phyloP scores from a whole-genome alignment of 495 filamentous ascomycete species.

The Penicillium macrosclerotiorum region DNA sequence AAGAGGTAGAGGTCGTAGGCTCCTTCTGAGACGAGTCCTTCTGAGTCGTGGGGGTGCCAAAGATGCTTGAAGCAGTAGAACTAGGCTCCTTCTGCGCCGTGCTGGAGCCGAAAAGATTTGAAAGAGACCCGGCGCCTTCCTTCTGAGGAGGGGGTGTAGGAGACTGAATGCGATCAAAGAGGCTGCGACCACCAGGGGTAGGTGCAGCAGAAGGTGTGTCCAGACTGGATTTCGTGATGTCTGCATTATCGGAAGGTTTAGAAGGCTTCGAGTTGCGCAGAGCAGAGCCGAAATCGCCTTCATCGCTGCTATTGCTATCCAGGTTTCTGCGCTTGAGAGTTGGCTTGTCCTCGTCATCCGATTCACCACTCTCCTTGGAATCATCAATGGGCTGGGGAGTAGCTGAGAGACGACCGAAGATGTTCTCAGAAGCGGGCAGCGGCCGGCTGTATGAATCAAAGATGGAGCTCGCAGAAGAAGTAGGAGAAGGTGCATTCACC shows the following conservation, averaged over 20 bases:
- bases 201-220: conserved; percentile 25
- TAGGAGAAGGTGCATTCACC: conserved; percentile 9
- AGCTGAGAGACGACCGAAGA: conserved; percentile 62
- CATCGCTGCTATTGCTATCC: conserved; percentile 22
- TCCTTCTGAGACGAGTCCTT: too few species aligned
- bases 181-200: conserved; percentile 41
- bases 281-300: conserved; percentile 22
- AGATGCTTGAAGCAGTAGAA: too few species aligned
- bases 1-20: conserved; percentile 22
- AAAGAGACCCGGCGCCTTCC: too few species aligned
- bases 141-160: conserved; percentile 15
- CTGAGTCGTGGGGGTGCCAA: too few species aligned
- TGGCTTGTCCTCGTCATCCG: conserved; percentile 24
- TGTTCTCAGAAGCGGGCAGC: conserved; percentile 45
- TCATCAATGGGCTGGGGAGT: conserved; percentile 33
- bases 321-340: conserved; percentile 21
- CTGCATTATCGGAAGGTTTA: conserved; percentile 19
- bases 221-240: conserved; percentile 32
- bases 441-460: conserved; percentile 26
- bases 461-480: conserved; percentile 14
- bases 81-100: too few species aligned
- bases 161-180: conserved; percentile 58
- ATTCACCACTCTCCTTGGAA: conserved; percentile 26
- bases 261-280: conserved; percentile 21
- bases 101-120: too few species aligned